phyloP scores from a whole-genome alignment of 495 filamentous ascomycete species.

The Haplographium delicatum region DNA sequence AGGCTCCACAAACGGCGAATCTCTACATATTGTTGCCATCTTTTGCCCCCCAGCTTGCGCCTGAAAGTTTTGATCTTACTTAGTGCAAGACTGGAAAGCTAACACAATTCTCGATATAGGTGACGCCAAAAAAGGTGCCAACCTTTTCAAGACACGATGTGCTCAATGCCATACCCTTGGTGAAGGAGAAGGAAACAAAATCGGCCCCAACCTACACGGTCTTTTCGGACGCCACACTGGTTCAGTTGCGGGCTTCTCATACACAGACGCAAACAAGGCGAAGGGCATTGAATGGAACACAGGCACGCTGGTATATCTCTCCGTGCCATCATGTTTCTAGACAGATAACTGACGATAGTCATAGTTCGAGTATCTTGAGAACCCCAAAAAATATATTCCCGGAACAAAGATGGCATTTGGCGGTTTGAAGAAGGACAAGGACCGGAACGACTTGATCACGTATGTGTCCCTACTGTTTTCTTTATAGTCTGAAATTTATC shows the following conservation, averaged over 20 bases:
- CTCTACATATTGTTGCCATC: neutral
- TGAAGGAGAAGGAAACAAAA: constrained; percentile 85
- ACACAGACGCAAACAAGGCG: constrained; percentile 99
- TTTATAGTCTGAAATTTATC: neutral
- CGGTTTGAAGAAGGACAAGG: constrained; percentile 99
- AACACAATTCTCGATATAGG: constrained; percentile 45
- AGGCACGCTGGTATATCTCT: constrained; percentile 71
- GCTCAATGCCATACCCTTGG: constrained; percentile 97
- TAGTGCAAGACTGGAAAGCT: constrained; percentile 9
- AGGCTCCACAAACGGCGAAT: neutral
- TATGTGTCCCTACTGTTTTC: constrained; percentile 52
- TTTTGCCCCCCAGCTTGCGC: constrained; percentile 13
- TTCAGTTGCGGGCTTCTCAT: constrained; percentile 84
- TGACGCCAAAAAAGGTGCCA: constrained; percentile 93
- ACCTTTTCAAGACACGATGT: constrained; percentile 99
- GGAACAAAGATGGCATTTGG: constrained; percentile 99
- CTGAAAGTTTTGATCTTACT: neutral
- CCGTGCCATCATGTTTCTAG: neutral
- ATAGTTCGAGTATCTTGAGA: constrained; percentile 83
- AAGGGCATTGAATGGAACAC: constrained; percentile 89
- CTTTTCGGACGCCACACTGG: constrained; percentile 97
- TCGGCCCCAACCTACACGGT: constrained; percentile 94
- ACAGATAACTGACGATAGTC: neutral
- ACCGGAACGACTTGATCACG: constrained; percentile 99
- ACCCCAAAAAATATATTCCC: constrained; percentile 95